phyloP scores from a whole-genome alignment of 2,329 filamentous ascomycete genomes.

The Colletotrichum truncatum region DNA sequence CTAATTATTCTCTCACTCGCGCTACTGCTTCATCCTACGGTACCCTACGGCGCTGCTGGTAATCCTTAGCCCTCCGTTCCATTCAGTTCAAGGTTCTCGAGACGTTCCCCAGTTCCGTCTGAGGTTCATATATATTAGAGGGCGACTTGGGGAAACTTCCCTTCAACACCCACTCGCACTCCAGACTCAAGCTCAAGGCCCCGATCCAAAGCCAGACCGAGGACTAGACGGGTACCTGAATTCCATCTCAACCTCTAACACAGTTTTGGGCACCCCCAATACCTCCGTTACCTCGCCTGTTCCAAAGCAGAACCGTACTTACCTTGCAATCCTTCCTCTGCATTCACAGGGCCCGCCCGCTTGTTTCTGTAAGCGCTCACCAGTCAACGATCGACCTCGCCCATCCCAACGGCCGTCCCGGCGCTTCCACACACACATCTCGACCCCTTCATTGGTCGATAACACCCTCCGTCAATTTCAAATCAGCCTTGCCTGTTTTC shows the following conservation, averaged over 20 bases:
- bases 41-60: neutral
- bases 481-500: conserved; percentile 16
- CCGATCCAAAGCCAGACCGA: conserved; percentile 9
- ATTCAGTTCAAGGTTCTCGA: conserved; percentile 17
- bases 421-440: conserved; percentile 38
- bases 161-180: neutral
- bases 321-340: conserved; percentile 17
- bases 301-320: conserved; percentile 23
- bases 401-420: conserved; percentile 36
- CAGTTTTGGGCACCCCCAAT: conserved; percentile 8
- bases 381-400: conserved; percentile 34
- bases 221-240: conserved; percentile 10
- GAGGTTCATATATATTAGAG: conserved; percentile 29
- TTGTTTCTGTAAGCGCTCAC: conserved; percentile 42
- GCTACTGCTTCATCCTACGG: conserved; percentile 22
- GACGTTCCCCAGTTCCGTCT: conserved; percentile 26
- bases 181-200: neutral
- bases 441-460: conserved; percentile 37
- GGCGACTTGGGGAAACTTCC: conserved; percentile 17
- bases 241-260: conserved; percentile 28
- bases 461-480: conserved; percentile 36
- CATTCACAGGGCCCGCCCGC: conserved; percentile 9
- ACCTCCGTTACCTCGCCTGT: conserved; percentile 26
- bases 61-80: conserved; percentile 8
- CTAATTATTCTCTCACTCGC: conserved; percentile 23